These are phyloP conservation scores for Choricystis sp. DNA, from an alignment of 139 green algal genomes.

Conservation along the genomic window DNA sequence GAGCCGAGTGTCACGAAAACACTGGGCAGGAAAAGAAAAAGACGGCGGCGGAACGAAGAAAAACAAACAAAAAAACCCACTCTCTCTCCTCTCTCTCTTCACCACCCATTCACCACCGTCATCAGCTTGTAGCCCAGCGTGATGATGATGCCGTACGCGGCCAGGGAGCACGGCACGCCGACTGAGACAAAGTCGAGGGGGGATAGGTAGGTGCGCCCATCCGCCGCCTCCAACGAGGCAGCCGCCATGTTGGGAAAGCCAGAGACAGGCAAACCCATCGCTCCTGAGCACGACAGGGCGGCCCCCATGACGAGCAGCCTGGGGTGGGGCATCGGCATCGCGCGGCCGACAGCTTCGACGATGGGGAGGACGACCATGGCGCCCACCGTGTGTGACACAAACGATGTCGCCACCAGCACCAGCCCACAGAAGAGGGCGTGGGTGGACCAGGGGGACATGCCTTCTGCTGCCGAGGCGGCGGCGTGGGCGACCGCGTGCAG, in stretches of 20 bases:
- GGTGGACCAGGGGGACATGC: slow-evolving; percentile 22
- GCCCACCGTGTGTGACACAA: slow-evolving; percentile 54
- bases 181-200: slow-evolving; percentile 44
- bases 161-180: slow-evolving; percentile 28
- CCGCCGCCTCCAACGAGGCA: slow-evolving; percentile 35
- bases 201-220: slow-evolving; percentile 30
- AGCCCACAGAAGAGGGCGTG: slow-evolving; percentile 35
- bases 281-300: slow-evolving; percentile 55
- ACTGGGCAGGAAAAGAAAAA: too few relatives aligned
- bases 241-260: slow-evolving; percentile 69
- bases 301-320: slow-evolving; percentile 53
- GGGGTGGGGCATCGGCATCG: slow-evolving; percentile 27
- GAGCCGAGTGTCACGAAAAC: too few relatives aligned
- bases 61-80: neutral
- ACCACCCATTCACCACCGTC: slow-evolving; percentile 13
- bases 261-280: slow-evolving; percentile 52
- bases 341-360: slow-evolving; percentile 38
- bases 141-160: slow-evolving; percentile 39
- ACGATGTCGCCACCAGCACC: slow-evolving; percentile 43
- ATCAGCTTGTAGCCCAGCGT: slow-evolving; percentile 40
- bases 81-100: neutral
- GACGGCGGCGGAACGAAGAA: too few relatives aligned
- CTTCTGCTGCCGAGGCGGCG: slow-evolving; percentile 4
- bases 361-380: slow-evolving; percentile 68
- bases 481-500: slow-evolving; percentile 18